Percentiles rank a stretch among this genome's conserved stretches.
These are phyloP conservation scores for Silene latifolia DNA, from an alignment of 148 eudicot species.

Conservation along the genomic window DNA sequence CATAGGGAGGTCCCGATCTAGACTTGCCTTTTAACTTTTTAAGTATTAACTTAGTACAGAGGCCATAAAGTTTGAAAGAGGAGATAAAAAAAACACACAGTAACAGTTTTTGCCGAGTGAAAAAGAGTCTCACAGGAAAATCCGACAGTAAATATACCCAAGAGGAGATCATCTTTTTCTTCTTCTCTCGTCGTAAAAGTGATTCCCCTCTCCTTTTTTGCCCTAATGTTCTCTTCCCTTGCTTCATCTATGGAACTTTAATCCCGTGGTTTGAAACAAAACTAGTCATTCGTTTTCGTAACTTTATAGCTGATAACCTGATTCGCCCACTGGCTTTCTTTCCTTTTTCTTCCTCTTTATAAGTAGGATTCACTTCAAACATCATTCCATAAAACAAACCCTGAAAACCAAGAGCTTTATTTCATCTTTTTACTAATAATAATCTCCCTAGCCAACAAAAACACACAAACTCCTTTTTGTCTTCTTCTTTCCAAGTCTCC, in stretches of 20 bases:
- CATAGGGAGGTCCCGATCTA: background rate
- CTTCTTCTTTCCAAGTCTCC: conserved; percentile 1
- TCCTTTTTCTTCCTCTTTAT: conserved; percentile 23
- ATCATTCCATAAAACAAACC: conserved; percentile 20
- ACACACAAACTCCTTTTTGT: background rate
- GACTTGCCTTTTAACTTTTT: no score
- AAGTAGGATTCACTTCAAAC: conserved; percentile 27
- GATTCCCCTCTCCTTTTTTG: conserved; percentile 20
- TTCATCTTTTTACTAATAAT: conserved; percentile 8
- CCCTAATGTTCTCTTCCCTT: conserved; percentile 17
- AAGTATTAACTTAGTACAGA: background rate
- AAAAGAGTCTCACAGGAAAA: conserved; percentile 9
- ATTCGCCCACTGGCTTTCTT: conserved; percentile 40
- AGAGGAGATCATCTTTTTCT: conserved; percentile 23
- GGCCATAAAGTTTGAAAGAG: background rate
- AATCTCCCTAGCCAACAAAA: background rate
- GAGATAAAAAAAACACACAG: background rate
- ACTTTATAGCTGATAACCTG: conserved; percentile 26
- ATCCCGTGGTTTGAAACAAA: conserved; percentile 29
- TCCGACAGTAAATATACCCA: conserved; percentile 8
- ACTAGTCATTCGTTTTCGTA: conserved; percentile 27
- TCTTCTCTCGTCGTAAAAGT: conserved; percentile 17
- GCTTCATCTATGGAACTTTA: conserved; percentile 24
- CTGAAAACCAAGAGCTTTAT: conserved; percentile 16
- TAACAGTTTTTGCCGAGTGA: conserved; percentile 15